Conservation (phyloP, 2,329 filamentous ascomycete genomes). For the Monosporascus ibericus region DNA sequence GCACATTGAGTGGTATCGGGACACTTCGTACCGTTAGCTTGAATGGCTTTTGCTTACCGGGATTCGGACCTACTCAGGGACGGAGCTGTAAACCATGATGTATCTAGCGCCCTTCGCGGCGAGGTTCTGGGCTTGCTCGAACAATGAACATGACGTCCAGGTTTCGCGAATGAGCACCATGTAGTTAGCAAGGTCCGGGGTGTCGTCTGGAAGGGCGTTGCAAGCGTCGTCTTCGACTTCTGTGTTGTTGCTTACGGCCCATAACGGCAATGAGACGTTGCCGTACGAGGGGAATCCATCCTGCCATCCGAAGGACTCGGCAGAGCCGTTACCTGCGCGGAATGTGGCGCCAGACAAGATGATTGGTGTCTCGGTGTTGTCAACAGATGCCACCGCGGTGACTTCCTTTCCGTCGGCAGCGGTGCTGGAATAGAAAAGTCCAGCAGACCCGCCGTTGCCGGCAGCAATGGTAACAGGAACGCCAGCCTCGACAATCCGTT, state of each 20-base stretch:
- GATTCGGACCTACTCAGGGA: slow-evolving; percentile 11
- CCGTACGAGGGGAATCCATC: slow-evolving; percentile 7
- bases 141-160: slow-evolving; percentile 23
- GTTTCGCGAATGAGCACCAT: slow-evolving; percentile 34
- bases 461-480: slow-evolving; percentile 4
- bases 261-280: slow-evolving; percentile 16
- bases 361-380: background rate
- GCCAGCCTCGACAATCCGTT: slow-evolving; percentile 7
- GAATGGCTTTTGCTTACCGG: background rate
- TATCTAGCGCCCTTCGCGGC: slow-evolving; percentile 36
- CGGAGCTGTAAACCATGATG: slow-evolving; percentile 32
- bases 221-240: slow-evolving; percentile 28
- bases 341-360: background rate
- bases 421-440: background rate
- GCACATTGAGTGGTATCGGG: background rate
- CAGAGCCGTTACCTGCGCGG: background rate
- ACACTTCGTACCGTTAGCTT: too few species aligned
- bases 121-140: slow-evolving; percentile 31
- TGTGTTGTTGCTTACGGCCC: slow-evolving; percentile 25
- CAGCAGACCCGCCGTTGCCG: slow-evolving; percentile 5
- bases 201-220: slow-evolving; percentile 29
- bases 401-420: background rate
- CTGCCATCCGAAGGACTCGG: slow-evolving; percentile 9
- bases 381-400: background rate
- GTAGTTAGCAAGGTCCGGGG: slow-evolving; percentile 32